Conservation (phyloP, 805 yeast genomes). For the Metschnikowia kunwiensis region DNA sequence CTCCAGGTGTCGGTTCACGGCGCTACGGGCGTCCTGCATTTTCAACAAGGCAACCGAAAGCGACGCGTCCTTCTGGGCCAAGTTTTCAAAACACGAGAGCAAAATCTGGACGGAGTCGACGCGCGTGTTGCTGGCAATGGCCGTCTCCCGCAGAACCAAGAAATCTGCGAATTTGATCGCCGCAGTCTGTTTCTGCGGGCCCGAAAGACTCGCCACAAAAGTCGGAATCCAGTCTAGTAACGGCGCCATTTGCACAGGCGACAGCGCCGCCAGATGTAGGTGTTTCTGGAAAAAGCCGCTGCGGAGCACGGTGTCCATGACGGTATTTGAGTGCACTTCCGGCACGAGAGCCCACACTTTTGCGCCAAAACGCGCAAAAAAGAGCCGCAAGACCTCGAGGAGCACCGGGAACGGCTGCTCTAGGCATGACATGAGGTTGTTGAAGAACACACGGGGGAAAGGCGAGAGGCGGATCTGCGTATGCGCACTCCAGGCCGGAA, state of each 20-base stretch:
- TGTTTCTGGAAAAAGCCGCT: conserved; percentile 47
- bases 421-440: conserved; percentile 51
- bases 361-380: conserved; percentile 37
- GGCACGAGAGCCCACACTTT: conserved; percentile 48
- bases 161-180: conserved; percentile 50
- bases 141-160: conserved; percentile 32
- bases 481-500: conserved; percentile 27
- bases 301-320: conserved; percentile 57
- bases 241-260: conserved; percentile 29
- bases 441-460: conserved; percentile 41
- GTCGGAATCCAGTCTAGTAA: conserved; percentile 54
- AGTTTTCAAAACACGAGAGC: conserved; percentile 19
- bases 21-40: conserved; percentile 46
- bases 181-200: conserved; percentile 51
- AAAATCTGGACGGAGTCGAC: conserved; percentile 14
- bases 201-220: conserved; percentile 42
- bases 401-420: conserved; percentile 51
- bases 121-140: conserved; percentile 1
- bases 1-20: conserved; percentile 44
- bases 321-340: conserved; percentile 53
- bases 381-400: conserved; percentile 46
- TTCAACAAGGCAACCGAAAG: conserved; percentile 36
- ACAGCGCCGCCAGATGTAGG: conserved; percentile 21
- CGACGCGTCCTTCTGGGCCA: conserved; percentile 16
- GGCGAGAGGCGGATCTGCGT: conserved; percentile 33